Base-by-base conservation (phyloP, 208 protist species). In the Acanthamoeba lenticulata region DNA sequence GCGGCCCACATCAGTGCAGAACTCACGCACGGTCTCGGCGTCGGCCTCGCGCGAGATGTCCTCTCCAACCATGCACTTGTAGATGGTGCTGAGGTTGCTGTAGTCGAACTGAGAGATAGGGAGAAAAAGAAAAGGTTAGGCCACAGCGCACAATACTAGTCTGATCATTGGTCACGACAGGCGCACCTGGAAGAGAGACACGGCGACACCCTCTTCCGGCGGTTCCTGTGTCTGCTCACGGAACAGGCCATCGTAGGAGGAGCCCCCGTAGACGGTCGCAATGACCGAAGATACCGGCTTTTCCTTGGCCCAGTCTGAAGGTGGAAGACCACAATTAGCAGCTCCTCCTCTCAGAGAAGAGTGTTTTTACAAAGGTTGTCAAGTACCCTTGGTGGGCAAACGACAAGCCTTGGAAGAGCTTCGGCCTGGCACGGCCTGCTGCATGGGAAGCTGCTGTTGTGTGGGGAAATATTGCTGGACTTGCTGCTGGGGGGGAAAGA, bases 221-320 rank as follows among this genome's bases (percentile, higher is more conserved):
- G n/a, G n/a, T 36, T 57, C 32, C 45, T 89, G 79, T 15, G 79
- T 11, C 44, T 40, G 27, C 24, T n/a, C 44, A n/a, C 42, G 45
- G 45, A 89, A 89, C 40, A 89, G 79, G 45, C n/a, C 32, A 57
- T 89, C 79, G 79, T 89, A 89, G 79, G 27, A 40, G 79, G 17
- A 27, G 15, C 79, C 79, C 11, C 17, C 9, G 44, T 89, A 36
- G 19, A 89, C 19, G 13, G 79, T 60, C 13, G 17, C 79, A 89
- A 89, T 57, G 19, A 89, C 79, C 17, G 79, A 21, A 9, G 44
- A 21, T 21, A 89, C 79, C n/a, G 79, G 44, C n/a, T 89, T 55
- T 40, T 89, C 67, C 67, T 77, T 77, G 29, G 9, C 34, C 67
- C 52, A 60, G 52, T 60, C 52, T 60, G 52, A 27, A 60, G 15